phyloP scores from a whole-genome alignment of 345 rosid species.

The Geranium brycei region DNA sequence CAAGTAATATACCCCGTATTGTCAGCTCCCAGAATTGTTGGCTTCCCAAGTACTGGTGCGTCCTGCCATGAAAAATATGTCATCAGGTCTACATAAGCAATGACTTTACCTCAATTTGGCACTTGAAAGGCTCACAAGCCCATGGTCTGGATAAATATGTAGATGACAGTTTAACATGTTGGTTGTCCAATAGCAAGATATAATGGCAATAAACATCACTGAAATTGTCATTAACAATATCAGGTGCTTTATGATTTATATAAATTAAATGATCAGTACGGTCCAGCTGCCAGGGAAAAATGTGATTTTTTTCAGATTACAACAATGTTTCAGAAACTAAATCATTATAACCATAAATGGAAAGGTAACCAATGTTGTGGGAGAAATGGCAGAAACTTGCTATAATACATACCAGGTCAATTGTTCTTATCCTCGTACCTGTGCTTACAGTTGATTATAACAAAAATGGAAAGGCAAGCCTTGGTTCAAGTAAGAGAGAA shows the following conservation, averaged over 20 bases:
- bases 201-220: not conserved
- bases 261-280: too few species aligned
- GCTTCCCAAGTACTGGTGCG: constrained; percentile 81
- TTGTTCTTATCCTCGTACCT: too few species aligned
- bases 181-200: not conserved
- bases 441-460: too few species aligned
- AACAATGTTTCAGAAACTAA: too few species aligned
- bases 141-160: not conserved
- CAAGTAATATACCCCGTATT: constrained; percentile 45
- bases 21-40: constrained; percentile 44
- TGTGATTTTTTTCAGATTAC: too few species aligned
- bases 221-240: not conserved
- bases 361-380: too few species aligned
- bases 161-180: not conserved
- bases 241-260: too few species aligned
- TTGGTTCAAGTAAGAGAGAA: not conserved
- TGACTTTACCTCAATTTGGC: not conserved
- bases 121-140: not conserved
- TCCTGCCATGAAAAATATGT: constrained; percentile 40
- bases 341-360: too few species aligned
- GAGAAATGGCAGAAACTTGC: too few species aligned
- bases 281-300: too few species aligned
- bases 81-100: not conserved
- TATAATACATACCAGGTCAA: too few species aligned
- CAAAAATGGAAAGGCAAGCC: not conserved